A percentile compares a stretch with the other conserved stretches of the same genome.
These are phyloP conservation scores for Rhizomucor miehei DNA, from an alignment of 371 early-diverging fungal species.

Conservation along the genomic window DNA sequence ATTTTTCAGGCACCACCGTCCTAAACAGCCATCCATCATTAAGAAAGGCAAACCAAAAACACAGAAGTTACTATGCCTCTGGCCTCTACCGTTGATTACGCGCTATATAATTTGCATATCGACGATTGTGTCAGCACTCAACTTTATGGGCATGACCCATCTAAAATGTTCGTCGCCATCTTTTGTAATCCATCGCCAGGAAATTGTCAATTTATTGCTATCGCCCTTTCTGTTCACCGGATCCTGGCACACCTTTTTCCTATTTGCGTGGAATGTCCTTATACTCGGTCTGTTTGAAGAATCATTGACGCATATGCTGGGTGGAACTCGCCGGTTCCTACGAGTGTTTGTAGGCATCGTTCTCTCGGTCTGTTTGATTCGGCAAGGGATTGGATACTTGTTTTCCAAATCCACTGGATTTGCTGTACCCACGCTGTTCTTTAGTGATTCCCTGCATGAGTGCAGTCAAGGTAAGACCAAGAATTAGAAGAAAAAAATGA, in stretches of 20 bases:
- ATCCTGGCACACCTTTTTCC: slow-evolving; percentile 26
- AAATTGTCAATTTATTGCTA: slow-evolving; percentile 35
- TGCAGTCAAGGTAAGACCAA: slow-evolving; percentile 54
- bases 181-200: slow-evolving; percentile 39
- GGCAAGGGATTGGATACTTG: slow-evolving; percentile 48
- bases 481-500: background rate
- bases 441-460: slow-evolving; percentile 60
- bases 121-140: slow-evolving; percentile 33
- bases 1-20: slow-evolving; percentile 9
- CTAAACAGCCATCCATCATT: slow-evolving; percentile 3
- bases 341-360: slow-evolving; percentile 29
- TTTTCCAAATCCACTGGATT: slow-evolving; percentile 61
- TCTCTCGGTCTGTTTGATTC: slow-evolving; percentile 27
- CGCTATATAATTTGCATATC: slow-evolving; percentile 45
- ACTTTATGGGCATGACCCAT: slow-evolving; percentile 21
- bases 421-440: slow-evolving; percentile 56
- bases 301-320: slow-evolving; percentile 43
- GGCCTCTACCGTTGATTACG: slow-evolving; percentile 52
- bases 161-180: slow-evolving; percentile 47
- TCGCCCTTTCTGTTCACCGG: slow-evolving; percentile 48
- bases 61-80: slow-evolving; percentile 43
- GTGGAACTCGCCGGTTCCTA: slow-evolving; percentile 44
- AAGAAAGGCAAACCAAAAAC: slow-evolving; percentile 23
- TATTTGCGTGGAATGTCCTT: slow-evolving; percentile 47
- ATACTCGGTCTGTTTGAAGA: slow-evolving; percentile 55